These are phyloP conservation scores for Helianthus tuberosus DNA, from an alignment of 129 eudicot genomes.

Conservation along the genomic window DNA sequence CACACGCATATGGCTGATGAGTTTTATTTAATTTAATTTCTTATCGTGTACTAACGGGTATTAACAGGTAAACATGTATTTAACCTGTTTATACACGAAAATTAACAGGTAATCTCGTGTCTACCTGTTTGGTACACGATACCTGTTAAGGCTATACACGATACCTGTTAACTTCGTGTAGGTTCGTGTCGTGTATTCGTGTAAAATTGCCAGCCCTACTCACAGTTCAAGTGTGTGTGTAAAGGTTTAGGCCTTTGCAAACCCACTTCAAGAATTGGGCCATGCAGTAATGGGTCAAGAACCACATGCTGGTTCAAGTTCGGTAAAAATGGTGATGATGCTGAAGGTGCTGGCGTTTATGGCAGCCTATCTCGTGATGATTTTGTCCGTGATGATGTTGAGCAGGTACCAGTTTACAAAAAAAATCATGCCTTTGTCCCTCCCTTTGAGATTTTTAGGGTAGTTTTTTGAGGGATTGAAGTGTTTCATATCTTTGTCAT, in stretches of 20 bases:
- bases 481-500: not conserved
- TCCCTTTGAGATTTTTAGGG: not conserved
- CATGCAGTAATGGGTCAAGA: constrained; percentile 42
- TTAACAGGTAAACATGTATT: too few species aligned
- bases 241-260: constrained; percentile 46
- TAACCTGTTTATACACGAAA: too few species aligned
- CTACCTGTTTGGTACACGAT: too few species aligned
- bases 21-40: too few species aligned
- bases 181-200: too few species aligned
- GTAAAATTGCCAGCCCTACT: too few species aligned
- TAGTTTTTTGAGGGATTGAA: not conserved
- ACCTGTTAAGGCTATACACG: too few species aligned
- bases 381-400: constrained; percentile 93
- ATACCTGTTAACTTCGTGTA: too few species aligned
- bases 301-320: constrained; percentile 86
- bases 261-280: constrained; percentile 45
- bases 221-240: constrained; percentile 46
- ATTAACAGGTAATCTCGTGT: too few species aligned
- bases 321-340: constrained; percentile 88
- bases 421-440: too few species aligned
- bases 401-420: constrained; percentile 91
- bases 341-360: constrained; percentile 89
- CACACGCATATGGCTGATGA: too few species aligned
- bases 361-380: constrained; percentile 87
- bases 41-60: too few species aligned